A percentile compares a stretch with the other conserved stretches of the same genome.
Evolutionary conservation across 805 yeast genomes (phyloP).

Genomic region (Naumovozyma castellii): DNA sequence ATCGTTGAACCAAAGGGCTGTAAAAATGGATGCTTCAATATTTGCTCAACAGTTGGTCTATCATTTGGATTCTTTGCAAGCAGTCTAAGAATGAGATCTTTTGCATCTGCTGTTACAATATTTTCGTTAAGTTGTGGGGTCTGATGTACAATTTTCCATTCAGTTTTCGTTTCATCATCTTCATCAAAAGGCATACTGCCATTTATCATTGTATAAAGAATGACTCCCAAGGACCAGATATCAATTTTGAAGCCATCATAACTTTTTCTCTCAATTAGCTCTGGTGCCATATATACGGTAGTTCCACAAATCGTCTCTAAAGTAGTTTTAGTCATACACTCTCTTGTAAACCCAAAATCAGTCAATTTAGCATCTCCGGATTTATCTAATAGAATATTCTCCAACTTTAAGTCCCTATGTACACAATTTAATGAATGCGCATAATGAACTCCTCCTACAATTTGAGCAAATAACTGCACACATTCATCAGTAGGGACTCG

Average conservation of each 20-base stretch:
- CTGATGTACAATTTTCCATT: slow-evolving; percentile 47
- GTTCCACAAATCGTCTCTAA: slow-evolving; percentile 89
- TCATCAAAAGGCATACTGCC: slow-evolving; percentile 93
- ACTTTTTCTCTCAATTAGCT: slow-evolving; percentile 54
- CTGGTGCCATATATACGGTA: slow-evolving; percentile 95
- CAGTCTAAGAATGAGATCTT: slow-evolving; percentile 42
- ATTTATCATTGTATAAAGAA: slow-evolving; percentile 70
- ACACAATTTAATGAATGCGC: slow-evolving; percentile 71
- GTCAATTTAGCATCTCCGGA: slow-evolving; percentile 61
- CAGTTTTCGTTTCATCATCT: slow-evolving; percentile 55
- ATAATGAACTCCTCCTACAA: slow-evolving; percentile 49
- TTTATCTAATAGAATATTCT: slow-evolving; percentile 58
- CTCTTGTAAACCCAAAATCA: slow-evolving; percentile 92
- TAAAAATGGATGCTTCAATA: slow-evolving; percentile 43
- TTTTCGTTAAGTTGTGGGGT: slow-evolving; percentile 51
- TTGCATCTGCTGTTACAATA: slow-evolving; percentile 39
- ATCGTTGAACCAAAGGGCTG: slow-evolving; percentile 37
- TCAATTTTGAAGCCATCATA: slow-evolving; percentile 78
- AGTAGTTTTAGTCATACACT: slow-evolving; percentile 44
- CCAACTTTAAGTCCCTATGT: slow-evolving; percentile 79
- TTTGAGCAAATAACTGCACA: slow-evolving; percentile 50
- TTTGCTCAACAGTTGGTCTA: slow-evolving; percentile 50
- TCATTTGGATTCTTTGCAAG: slow-evolving; percentile 55
- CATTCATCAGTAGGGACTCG: slow-evolving; percentile 44
- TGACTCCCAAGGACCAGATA: slow-evolving; percentile 88